phyloP scores from a whole-genome alignment of 129 eudicot genomes.

The Saposhnikovia divaricata region DNA sequence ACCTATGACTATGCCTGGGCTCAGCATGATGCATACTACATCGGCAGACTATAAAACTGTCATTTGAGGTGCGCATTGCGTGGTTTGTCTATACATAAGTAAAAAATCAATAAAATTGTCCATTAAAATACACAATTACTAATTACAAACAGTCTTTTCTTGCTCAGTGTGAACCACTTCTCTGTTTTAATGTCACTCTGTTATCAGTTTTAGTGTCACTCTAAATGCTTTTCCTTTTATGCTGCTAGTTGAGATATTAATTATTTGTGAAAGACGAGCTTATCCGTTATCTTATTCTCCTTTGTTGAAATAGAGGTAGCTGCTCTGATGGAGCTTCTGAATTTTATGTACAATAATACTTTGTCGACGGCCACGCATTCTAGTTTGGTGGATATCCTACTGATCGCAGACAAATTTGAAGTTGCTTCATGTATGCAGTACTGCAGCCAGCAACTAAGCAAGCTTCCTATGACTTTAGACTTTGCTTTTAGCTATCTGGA shows the following conservation, averaged over 20 bases:
- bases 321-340: conserved; percentile 72
- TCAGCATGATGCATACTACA: too few species aligned
- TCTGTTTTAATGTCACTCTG: neutral
- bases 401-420: conserved; percentile 83
- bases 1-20: too few species aligned
- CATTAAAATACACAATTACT: too few species aligned
- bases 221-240: neutral
- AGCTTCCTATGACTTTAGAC: conserved; percentile 66
- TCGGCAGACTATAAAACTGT: too few species aligned
- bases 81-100: too few species aligned
- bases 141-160: neutral
- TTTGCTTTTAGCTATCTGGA: conserved; percentile 65
- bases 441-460: conserved; percentile 46
- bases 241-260: neutral
- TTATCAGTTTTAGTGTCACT: neutral
- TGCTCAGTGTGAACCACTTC: neutral
- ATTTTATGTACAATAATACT: conserved; percentile 43
- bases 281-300: neutral
- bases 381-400: conserved; percentile 54
- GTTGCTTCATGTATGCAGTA: conserved; percentile 85
- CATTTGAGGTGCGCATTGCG: too few species aligned
- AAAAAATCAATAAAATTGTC: too few species aligned
- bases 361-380: conserved; percentile 39
- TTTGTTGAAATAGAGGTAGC: conserved; percentile 59
- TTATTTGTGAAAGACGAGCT: neutral